Evolutionary conservation across 805 yeast species (phyloP).

Genomic region (Starmera dryadoides): DNA sequence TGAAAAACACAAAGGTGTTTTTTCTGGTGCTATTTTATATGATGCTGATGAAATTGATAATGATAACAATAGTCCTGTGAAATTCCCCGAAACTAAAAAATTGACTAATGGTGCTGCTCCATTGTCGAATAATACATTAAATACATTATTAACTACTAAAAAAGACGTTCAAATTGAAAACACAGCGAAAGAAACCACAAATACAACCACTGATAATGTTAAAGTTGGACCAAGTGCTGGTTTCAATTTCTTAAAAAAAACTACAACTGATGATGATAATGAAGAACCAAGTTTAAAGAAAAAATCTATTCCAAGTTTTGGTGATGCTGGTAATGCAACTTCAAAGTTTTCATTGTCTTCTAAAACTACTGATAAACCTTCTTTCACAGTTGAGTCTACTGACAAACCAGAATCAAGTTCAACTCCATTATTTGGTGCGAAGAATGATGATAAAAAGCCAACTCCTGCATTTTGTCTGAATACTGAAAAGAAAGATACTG

Average conservation of each 20-base stretch:
- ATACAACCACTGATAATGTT: not conserved
- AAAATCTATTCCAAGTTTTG: not conserved
- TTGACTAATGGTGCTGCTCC: not conserved
- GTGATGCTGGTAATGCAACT: not conserved
- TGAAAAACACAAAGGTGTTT: conserved; percentile 9
- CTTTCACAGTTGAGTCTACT: conserved; percentile 3
- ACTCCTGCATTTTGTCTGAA: not conserved
- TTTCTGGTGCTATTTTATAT: conserved; percentile 18
- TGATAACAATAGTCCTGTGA: conserved; percentile 12
- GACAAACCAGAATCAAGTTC: not conserved
- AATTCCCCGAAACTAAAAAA: conserved; percentile 9
- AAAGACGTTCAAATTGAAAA: conserved; percentile 11
- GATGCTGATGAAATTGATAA: conserved; percentile 14
- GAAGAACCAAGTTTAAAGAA: not conserved
- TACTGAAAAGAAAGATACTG: not conserved
- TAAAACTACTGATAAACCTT: conserved; percentile 1
- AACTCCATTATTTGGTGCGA: not conserved
- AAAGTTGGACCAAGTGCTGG: conserved; percentile 22
- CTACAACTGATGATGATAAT: not conserved
- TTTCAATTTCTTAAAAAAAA: conserved; percentile 16
- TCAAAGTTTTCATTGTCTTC: not conserved
- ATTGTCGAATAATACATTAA: conserved; percentile 7
- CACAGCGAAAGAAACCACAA: not conserved
- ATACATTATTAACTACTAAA: conserved; percentile 9
- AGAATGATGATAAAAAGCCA: not conserved